A percentile compares a stretch with the other conserved stretches of the same genome.
Conservation (phyloP, 1,284 basidiomycete genomes). For the Leccinum colubrinum region DNA sequence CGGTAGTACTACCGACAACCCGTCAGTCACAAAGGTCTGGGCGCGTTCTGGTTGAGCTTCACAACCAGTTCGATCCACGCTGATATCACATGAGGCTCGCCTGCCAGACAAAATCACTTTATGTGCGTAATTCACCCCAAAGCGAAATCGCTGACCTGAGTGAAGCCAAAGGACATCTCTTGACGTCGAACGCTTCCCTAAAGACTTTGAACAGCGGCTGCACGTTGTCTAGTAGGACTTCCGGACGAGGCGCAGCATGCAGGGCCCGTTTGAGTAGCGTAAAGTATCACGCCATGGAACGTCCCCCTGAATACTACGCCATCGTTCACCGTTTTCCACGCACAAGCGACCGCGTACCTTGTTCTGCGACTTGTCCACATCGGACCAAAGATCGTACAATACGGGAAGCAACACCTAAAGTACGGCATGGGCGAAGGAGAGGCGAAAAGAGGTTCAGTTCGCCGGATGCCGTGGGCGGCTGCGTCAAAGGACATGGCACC, state of each 20-base stretch:
- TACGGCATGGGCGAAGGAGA: no score
- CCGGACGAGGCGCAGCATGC: slow-evolving; percentile 60
- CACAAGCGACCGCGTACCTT: slow-evolving; percentile 34
- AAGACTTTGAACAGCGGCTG: slow-evolving; percentile 81
- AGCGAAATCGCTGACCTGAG: slow-evolving; percentile 32
- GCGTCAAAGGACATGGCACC: no score
- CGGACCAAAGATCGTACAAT: slow-evolving; percentile 56
- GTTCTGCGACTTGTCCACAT: slow-evolving; percentile 29
- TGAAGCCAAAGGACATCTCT: slow-evolving; percentile 19
- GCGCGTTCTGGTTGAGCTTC: slow-evolving; percentile 83
- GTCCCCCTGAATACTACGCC: slow-evolving; percentile 12
- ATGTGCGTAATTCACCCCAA: background rate
- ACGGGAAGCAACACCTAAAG: slow-evolving; percentile 58
- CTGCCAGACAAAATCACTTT: slow-evolving; percentile 30
- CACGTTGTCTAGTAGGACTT: slow-evolving; percentile 63
- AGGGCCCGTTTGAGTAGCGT: slow-evolving; percentile 66
- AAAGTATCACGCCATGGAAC: slow-evolving; percentile 49
- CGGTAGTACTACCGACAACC: no score
- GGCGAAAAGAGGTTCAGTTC: no score
- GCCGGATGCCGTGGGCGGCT: no score
- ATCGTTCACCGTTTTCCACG: slow-evolving; percentile 2
- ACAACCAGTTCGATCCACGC: slow-evolving; percentile 89
- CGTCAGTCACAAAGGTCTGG: no score
- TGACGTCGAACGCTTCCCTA: slow-evolving; percentile 70
- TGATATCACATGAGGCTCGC: slow-evolving; percentile 54